Evolutionary conservation across 148 eudicot genomes (phyloP), one percentile per base, ranked within the genome.

Genomic region (Cornus florida): DNA sequence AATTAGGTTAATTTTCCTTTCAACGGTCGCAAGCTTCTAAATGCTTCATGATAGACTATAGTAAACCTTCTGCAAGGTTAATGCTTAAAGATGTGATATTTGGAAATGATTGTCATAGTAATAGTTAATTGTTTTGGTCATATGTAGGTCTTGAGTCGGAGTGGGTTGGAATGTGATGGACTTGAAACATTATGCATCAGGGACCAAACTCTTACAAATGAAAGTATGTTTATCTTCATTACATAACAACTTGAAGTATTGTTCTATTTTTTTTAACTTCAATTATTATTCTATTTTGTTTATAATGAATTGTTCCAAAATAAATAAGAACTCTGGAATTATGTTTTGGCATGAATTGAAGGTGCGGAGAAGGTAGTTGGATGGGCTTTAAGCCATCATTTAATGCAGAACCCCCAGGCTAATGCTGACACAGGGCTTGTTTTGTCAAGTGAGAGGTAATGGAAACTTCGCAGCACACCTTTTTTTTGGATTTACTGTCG

Each of bases 281-380:
- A 8, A 24, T 43, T 19, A 60, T 59, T 60, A 43, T 62, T 56
- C 0, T 57, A 43, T 43, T 43, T 43, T 43, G 7, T 32, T 68
- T 22, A 71, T 31, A 32, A 60, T 76, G 56, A 28, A 31, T 64
- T 5, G 16, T 50, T 24, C n/a, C n/a, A 32, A n/a, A 64, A 17
- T 50, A 53, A 69, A 33, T 46, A 31, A 68, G 50, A 69, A 50
- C 35, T 48, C 69, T 59, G 28, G 20, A 69, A 39, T 75, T 60
- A 64, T 67, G 20, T 24, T 23, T 75, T 71, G 79, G 73, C 35
- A 75, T 77, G 78, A 77, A 35, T 75, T 76, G 84, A 87, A 96
- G 99, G 91, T 90, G 95, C 94, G 14, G 99, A 92, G 80, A 96
- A 93, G 85, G 91, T 93, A 57, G 85, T 93, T 53, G 99, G 97